Conservation (phyloP, 352 stramenopile species). For the Pythium aquatile region DNA sequence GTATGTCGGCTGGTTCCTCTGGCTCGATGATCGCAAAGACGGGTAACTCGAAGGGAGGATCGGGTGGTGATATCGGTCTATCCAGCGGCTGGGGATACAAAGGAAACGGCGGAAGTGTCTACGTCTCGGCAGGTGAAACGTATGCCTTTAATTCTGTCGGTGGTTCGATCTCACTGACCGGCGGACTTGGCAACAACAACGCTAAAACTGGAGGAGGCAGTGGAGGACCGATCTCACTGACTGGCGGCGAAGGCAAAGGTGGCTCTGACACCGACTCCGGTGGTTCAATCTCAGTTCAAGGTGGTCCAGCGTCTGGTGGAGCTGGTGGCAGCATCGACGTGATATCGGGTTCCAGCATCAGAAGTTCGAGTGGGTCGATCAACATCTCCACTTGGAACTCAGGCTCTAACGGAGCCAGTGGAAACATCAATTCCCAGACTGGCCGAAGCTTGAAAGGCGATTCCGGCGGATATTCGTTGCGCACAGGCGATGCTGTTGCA, state of each 20-base stretch:
- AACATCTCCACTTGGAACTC: slow-evolving; percentile 66
- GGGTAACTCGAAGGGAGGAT: slow-evolving; percentile 62
- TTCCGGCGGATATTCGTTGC: slow-evolving; percentile 56
- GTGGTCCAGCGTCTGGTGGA: slow-evolving; percentile 43
- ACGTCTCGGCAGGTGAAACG: slow-evolving; percentile 63
- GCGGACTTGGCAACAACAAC: slow-evolving; percentile 44
- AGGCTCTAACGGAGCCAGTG: slow-evolving; percentile 61
- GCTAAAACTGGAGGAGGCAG: slow-evolving; percentile 49
- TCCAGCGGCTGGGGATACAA: slow-evolving; percentile 81
- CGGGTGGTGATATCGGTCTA: slow-evolving; percentile 76
- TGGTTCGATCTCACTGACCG: slow-evolving; percentile 48
- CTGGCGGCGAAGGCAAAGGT: slow-evolving; percentile 53
- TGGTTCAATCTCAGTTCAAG: slow-evolving; percentile 44
- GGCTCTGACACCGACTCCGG: slow-evolving; percentile 41
- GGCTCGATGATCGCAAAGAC: slow-evolving; percentile 76
- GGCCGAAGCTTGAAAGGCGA: slow-evolving; percentile 51
- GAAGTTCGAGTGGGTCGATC: slow-evolving; percentile 54
- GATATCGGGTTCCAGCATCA: slow-evolving; percentile 38
- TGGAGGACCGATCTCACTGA: slow-evolving; percentile 54
- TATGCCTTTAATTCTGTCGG: slow-evolving; percentile 39
- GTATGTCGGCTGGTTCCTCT: slow-evolving; percentile 36
- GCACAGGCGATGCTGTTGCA: slow-evolving; percentile 54
- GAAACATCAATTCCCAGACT: slow-evolving; percentile 60
- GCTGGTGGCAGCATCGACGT: slow-evolving; percentile 55
- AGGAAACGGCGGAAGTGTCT: slow-evolving; percentile 80